These are phyloP conservation scores for Hyaloscypha hepaticicola DNA, from an alignment of 495 filamentous ascomycete species.

Conservation along the genomic window DNA sequence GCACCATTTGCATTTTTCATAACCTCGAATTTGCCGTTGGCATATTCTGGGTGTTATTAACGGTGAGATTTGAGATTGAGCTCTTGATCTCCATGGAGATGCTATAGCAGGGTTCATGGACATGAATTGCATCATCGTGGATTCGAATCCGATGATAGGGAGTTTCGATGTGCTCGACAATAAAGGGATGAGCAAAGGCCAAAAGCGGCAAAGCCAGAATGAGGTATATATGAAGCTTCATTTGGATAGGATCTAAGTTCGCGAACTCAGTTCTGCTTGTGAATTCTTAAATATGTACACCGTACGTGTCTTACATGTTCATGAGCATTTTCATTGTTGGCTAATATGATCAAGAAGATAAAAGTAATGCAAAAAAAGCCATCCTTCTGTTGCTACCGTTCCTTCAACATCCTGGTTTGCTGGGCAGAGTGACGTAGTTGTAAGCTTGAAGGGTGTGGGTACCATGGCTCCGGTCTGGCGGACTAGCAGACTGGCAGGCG, in stretches of 20 bases:
- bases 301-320: background rate
- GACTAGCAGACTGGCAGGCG: background rate
- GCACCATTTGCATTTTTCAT: background rate
- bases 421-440: background rate
- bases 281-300: too few relatives aligned
- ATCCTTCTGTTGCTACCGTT: background rate
- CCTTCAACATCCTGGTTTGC: background rate
- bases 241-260: background rate
- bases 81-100: background rate
- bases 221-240: background rate
- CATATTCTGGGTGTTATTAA: background rate
- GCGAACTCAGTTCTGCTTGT: background rate
- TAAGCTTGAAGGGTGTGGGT: background rate
- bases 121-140: background rate
- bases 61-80: background rate
- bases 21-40: background rate
- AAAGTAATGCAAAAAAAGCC: background rate
- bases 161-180: slow-evolving; percentile 2
- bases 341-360: too few relatives aligned
- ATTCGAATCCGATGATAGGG: background rate
- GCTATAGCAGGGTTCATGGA: background rate
- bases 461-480: background rate
- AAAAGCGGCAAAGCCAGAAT: background rate
- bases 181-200: background rate
- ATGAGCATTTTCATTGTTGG: background rate